A percentile compares a stretch with the other conserved stretches of the same genome.
Conservation (phyloP, 306 rosid genomes). For the Gleditsia sinensis region DNA sequence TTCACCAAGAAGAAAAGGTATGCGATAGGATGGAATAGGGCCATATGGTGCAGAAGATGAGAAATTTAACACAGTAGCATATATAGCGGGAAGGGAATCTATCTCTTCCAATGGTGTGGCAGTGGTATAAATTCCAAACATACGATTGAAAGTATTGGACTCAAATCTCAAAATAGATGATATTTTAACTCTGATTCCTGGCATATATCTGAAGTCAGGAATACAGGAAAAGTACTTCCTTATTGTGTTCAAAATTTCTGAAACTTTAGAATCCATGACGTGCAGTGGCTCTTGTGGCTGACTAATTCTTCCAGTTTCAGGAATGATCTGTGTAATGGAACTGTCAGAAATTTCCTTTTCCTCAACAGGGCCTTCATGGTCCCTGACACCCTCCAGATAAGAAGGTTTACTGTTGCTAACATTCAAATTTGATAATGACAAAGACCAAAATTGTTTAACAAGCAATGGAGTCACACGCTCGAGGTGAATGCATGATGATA, state of each 20-base stretch:
- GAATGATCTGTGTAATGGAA: constrained; percentile 41
- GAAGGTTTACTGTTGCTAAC: constrained; percentile 50
- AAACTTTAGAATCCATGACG: constrained; percentile 80
- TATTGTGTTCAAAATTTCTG: constrained; percentile 71
- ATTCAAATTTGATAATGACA: constrained; percentile 74
- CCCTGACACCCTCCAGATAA: constrained; percentile 62
- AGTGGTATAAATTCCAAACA: constrained; percentile 54
- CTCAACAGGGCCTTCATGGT: constrained; percentile 60
- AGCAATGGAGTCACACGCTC: constrained; percentile 70
- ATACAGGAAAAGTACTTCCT: constrained; percentile 85
- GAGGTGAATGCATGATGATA: constrained; percentile 77
- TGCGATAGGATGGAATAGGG: constrained; percentile 63
- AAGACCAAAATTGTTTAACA: constrained; percentile 90
- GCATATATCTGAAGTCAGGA: constrained; percentile 88
- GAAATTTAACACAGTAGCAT: constrained; percentile 82
- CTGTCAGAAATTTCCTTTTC: constrained; percentile 55
- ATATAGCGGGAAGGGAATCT: constrained; percentile 82
- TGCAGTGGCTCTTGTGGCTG: constrained; percentile 69
- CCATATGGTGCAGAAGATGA: constrained; percentile 92
- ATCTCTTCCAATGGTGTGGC: constrained; percentile 49
- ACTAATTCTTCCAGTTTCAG: constrained; percentile 50
- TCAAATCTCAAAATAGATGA: constrained; percentile 75
- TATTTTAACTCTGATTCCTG: constrained; percentile 77
- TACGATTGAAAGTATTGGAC: constrained; percentile 61
- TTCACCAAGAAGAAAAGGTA: constrained; percentile 96